A percentile compares a stretch with the other conserved stretches of the same genome.
phyloP scores from a whole-genome alignment of 2,329 filamentous ascomycete genomes.

The Graphilbum sp. region DNA sequence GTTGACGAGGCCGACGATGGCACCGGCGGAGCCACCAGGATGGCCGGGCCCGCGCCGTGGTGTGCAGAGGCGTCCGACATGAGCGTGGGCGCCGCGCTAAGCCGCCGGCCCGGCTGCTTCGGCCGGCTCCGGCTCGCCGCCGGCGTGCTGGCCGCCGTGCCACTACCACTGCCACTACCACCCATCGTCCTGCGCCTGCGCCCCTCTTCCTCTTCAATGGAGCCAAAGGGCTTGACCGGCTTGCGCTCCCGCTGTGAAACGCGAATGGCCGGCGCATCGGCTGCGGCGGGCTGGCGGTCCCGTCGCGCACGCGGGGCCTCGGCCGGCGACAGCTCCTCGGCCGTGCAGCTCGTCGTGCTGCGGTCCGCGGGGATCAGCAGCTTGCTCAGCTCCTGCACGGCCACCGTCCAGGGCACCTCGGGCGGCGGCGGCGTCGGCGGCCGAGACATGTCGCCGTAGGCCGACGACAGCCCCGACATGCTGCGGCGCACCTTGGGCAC shows the following conservation, averaged over 20 bases:
- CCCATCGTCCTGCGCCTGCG: constrained; percentile 47
- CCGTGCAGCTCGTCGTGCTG: constrained; percentile 57
- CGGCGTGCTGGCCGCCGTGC: not conserved
- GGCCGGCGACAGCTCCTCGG: constrained; percentile 63
- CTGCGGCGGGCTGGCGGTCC: constrained; percentile 37
- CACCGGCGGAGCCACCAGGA: not conserved
- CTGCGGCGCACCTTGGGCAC: constrained; percentile 49
- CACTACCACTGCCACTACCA: constrained; percentile 18
- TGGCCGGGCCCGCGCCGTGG: not conserved
- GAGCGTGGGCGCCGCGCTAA: constrained; percentile 30
- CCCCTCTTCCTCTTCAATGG: constrained; percentile 30
- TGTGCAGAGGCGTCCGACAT: constrained; percentile 14
- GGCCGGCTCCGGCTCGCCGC: constrained; percentile 10
- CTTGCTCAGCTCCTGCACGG: constrained; percentile 69
- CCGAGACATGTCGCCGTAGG: constrained; percentile 20
- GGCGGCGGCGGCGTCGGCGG: constrained; percentile 54
- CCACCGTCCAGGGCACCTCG: constrained; percentile 70
- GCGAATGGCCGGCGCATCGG: constrained; percentile 24
- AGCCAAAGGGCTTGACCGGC: constrained; percentile 33
- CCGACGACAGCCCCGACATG: constrained; percentile 35
- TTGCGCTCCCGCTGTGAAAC: constrained; percentile 64
- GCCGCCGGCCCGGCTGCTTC: constrained; percentile 26
- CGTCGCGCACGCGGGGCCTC: constrained; percentile 46
- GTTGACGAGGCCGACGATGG: not conserved
- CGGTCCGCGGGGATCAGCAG: constrained; percentile 63